Base-by-base conservation (phyloP, 2,329 filamentous ascomycete species). In the Venturia carpophila region DNA sequence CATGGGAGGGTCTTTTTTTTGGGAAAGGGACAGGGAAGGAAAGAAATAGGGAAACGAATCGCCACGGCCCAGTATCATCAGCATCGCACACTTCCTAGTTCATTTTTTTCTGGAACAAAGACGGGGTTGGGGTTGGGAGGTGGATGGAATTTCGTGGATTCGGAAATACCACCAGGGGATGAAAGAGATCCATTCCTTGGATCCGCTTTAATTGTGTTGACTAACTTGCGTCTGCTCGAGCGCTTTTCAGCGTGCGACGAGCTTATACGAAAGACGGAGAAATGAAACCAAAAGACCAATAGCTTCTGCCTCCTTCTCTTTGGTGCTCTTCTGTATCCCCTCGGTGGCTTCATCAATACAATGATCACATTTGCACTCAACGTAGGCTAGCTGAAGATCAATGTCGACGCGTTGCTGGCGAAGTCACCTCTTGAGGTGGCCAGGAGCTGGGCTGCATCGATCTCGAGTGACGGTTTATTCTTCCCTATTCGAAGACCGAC, bases 201-300 rank as follows among this genome's bases (percentile, higher is more conserved):
- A 58, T 58, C 52, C 37, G 52, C 37, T 58, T 17, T 37, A 58
- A 19, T 37, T 37, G 52, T 58, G 37, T 58, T 37, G 34, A 37
- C 34, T 58, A 37, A n/a, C 27, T 39, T n/a, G 24, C 19, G 15
- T 37, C 24, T 17, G 49, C 49, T 56, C 30, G 30, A 58, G 52
- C 52, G 52, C 52, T 58, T 39, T 58, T 58, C 17, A 37, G 52
- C 27, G 52, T 58, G 52, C 27, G 52, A 58, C 52, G 52, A 37
- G 52, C 27, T 37, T 30, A 37, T 58, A 24, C 6, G 30, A 58
- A 37, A 19, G 52, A 37, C 7, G 7, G 30, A 52, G 21, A 58
- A 58, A 58, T 56, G 52, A 37, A 58, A 19, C 27, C 30, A 30
- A 34, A 30, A 58, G 15, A 37, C 24, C 7, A 37, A 58, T 37